These are phyloP conservation scores for Nemania diffusa DNA, from an alignment of 2,329 filamentous ascomycete genomes.

Conservation along the genomic window DNA sequence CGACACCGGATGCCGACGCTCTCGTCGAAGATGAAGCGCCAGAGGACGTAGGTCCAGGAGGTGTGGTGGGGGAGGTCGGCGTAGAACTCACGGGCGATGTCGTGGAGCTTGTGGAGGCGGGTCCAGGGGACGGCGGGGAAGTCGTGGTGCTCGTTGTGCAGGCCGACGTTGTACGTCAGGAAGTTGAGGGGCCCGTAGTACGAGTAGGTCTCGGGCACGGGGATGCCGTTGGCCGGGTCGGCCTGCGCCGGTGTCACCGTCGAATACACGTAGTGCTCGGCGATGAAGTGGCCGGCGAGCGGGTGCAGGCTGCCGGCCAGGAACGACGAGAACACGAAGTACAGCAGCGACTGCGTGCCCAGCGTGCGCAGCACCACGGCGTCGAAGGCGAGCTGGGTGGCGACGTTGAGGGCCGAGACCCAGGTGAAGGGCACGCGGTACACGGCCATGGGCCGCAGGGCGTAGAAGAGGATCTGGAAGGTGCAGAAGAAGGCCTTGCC, in stretches of 20 bases:
- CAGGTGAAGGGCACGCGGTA: slow-evolving; percentile 88
- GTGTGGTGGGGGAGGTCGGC: slow-evolving; percentile 84
- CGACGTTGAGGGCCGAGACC: slow-evolving; percentile 85
- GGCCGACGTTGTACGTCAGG: slow-evolving; percentile 94
- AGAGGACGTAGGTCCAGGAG: slow-evolving; percentile 93
- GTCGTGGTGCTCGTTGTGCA: slow-evolving; percentile 99
- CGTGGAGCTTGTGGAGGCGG: slow-evolving; percentile 77
- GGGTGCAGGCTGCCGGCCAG: slow-evolving; percentile 94
- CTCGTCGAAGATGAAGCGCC: slow-evolving; percentile 93
- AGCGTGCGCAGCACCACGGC: slow-evolving; percentile 69
- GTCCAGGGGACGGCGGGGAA: slow-evolving; percentile 98
- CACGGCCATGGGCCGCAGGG: slow-evolving; percentile 92
- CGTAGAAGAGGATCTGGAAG: slow-evolving; percentile 99
- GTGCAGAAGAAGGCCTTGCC: slow-evolving; percentile 99
- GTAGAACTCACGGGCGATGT: slow-evolving; percentile 92
- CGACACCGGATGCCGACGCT: slow-evolving; percentile 90
- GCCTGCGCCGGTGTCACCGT: slow-evolving; percentile 65
- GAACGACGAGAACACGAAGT: slow-evolving; percentile 90
- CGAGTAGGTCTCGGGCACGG: slow-evolving; percentile 92
- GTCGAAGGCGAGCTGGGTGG: slow-evolving; percentile 82
- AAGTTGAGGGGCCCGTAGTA: slow-evolving; percentile 96
- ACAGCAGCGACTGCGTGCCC: slow-evolving; percentile 75
- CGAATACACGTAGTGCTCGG: slow-evolving; percentile 91
- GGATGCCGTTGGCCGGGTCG: slow-evolving; percentile 68
- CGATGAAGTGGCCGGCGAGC: slow-evolving; percentile 96